A percentile compares a stretch with the other conserved stretches of the same genome.
Conservation (phyloP, 768 basidiomycete genomes). For the Rhodosporidiobolus odoratus region DNA sequence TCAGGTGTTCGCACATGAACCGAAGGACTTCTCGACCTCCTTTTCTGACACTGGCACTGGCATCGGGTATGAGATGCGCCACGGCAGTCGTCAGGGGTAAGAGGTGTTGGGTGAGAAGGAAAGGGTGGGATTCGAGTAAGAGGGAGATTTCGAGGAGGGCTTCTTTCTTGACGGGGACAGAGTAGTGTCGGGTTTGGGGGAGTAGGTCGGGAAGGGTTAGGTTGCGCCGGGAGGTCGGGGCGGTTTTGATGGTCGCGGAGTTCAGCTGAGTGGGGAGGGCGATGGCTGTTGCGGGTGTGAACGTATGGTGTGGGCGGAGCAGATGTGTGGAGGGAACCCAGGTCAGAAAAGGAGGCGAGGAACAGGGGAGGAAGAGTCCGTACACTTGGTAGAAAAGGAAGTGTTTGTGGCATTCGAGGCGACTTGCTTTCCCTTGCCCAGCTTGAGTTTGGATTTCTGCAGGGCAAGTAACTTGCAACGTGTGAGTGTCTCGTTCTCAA, state of each 20-base stretch:
- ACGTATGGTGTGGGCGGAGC: too few species aligned
- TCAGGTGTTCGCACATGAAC: conserved; percentile 1
- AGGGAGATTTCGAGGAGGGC: conserved; percentile 47
- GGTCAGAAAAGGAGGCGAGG: not conserved
- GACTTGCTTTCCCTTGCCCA: conserved; percentile 84
- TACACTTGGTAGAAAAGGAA: conserved; percentile 89
- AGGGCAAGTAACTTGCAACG: not conserved
- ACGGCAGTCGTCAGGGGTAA: conserved; percentile 41
- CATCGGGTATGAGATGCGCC: conserved; percentile 68
- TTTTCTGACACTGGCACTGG: conserved; percentile 49
- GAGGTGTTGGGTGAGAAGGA: conserved; percentile 48
- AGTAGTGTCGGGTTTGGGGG: conserved; percentile 76
- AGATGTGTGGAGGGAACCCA: not conserved
- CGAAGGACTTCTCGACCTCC: conserved; percentile 1
- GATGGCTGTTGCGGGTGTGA: conserved; percentile 60
- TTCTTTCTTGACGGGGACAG: conserved; percentile 69
- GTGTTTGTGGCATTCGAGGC: conserved; percentile 86
- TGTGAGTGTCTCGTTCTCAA: not conserved
- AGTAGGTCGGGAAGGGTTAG: conserved; percentile 72
- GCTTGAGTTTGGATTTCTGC: conserved; percentile 92
- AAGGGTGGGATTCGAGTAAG: conserved; percentile 61
- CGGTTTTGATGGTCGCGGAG: conserved; percentile 52
- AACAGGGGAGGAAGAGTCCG: conserved; percentile 48
- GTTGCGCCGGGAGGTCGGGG: conserved; percentile 70
- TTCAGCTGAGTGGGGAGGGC: conserved; percentile 82